Evolutionary conservation across 2,329 filamentous ascomycete species (phyloP).

Genomic region (Beauveria brongniartii): DNA sequence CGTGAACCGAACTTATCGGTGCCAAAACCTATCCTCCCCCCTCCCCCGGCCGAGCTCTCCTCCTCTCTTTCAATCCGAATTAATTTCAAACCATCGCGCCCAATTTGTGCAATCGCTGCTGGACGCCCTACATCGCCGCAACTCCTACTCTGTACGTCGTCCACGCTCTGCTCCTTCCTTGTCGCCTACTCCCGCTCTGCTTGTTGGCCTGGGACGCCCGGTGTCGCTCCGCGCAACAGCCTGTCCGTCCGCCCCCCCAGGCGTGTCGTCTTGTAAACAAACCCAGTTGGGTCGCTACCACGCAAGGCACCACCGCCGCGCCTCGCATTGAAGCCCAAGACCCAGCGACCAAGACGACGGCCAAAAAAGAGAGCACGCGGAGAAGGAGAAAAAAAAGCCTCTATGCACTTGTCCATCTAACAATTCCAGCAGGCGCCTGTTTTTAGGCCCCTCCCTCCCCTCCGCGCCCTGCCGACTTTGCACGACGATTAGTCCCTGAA

Average conservation of each 20-base stretch:
- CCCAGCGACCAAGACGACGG: background rate
- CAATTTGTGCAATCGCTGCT: background rate
- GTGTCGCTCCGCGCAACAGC: conserved; percentile 3
- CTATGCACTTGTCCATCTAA: background rate
- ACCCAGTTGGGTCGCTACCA: conserved; percentile 10
- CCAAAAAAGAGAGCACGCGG: background rate
- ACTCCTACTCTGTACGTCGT: background rate
- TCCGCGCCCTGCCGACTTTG: background rate
- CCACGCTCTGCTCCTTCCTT: background rate
- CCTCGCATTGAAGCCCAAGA: conserved; percentile 11
- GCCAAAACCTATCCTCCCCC: background rate
- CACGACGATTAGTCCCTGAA: background rate
- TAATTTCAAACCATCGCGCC: background rate
- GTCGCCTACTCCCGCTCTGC: background rate
- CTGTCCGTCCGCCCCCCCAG: background rate
- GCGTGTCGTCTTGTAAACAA: conserved; percentile 9
- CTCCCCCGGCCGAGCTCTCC: background rate
- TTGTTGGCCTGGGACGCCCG: background rate
- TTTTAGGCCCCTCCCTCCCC: conserved; percentile 12
- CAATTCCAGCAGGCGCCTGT: conserved; percentile 5
- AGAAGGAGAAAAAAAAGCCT: background rate
- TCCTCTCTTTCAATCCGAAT: background rate
- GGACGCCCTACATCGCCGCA: background rate
- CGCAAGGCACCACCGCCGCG: conserved; percentile 9
- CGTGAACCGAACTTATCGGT: background rate